A percentile compares a stretch with the other conserved stretches of the same genome.
Conservation (phyloP, 257 asterid genomes). For the Salvia hispanica region DNA sequence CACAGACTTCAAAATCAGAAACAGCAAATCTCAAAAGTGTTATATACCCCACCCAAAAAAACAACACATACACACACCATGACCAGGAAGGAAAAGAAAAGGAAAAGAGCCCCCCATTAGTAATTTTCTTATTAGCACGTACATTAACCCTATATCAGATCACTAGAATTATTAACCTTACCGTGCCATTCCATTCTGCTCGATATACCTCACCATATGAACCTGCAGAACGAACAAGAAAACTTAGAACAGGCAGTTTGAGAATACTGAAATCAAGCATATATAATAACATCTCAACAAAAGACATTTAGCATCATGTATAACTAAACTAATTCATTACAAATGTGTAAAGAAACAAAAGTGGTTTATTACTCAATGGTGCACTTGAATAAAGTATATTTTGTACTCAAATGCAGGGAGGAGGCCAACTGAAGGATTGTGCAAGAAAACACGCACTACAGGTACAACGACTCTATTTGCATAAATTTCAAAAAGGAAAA, state of each 20-base stretch:
- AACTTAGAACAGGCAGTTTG: conserved; percentile 6
- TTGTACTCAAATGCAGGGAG: background rate
- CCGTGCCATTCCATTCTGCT: conserved; percentile 95
- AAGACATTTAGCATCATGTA: conserved; percentile 15
- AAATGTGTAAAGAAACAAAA: background rate
- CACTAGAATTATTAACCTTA: conserved; percentile 39
- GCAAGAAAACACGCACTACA: background rate
- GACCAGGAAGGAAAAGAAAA: background rate
- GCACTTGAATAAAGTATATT: background rate
- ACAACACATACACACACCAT: background rate
- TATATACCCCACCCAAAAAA: background rate
- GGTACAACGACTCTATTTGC: background rate
- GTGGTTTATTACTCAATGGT: background rate
- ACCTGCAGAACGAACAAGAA: conserved; percentile 56
- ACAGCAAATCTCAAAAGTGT: background rate
- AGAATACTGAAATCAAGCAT: conserved; percentile 27
- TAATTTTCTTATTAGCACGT: conserved; percentile 13
- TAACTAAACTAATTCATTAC: background rate
- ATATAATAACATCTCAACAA: background rate
- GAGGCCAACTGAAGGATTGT: background rate
- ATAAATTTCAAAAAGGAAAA: conserved; percentile 20
- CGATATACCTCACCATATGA: conserved; percentile 98
- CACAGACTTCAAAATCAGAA: conserved; percentile 11
- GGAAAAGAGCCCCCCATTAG: background rate
- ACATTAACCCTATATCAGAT: conserved; percentile 27